A percentile compares a stretch with the other conserved stretches of the same genome.
phyloP scores from a whole-genome alignment of 192 early-diverging fungal genomes.

The Gryganskiella cystojenkinii region DNA sequence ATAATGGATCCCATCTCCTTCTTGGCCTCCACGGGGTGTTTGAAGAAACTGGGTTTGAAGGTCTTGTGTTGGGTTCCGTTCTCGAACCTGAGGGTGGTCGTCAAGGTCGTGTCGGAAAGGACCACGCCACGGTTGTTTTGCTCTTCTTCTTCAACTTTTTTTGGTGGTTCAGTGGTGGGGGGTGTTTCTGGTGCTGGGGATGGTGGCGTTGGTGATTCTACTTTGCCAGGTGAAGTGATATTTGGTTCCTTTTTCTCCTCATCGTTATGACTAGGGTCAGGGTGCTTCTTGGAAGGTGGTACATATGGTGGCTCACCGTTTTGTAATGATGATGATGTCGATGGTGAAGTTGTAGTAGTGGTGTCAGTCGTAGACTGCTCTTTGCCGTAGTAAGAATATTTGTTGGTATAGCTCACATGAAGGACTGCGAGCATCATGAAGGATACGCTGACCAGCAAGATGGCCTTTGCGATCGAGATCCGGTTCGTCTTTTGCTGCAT shows the following conservation, averaged over 20 bases:
- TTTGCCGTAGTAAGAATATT: background rate
- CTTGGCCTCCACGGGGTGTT: slow-evolving; percentile 12
- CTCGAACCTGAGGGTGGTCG: slow-evolving; percentile 3
- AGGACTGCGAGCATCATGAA: slow-evolving; percentile 16
- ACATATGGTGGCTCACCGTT: background rate
- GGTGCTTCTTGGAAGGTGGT: background rate
- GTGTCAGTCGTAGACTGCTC: background rate
- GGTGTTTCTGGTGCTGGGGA: background rate
- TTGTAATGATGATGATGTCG: background rate
- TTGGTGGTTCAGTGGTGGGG: background rate
- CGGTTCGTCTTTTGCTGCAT: slow-evolving; percentile 2
- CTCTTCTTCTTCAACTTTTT: background rate
- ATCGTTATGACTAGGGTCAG: background rate
- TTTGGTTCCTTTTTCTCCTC: no score
- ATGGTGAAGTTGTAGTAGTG: background rate
- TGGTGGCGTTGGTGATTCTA: background rate
- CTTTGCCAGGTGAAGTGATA: background rate
- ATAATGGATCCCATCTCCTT: slow-evolving; percentile 33
- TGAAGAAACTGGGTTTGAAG: slow-evolving; percentile 29
- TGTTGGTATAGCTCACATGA: slow-evolving; percentile 5
- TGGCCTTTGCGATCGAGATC: background rate
- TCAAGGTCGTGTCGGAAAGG: slow-evolving; percentile 7
- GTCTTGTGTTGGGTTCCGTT: slow-evolving; percentile 16
- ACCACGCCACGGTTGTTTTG: background rate
- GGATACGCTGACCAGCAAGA: slow-evolving; percentile 13